Conservation (phyloP, 1,139 yeast genomes). For the Zygosaccharomyces sapae region DNA sequence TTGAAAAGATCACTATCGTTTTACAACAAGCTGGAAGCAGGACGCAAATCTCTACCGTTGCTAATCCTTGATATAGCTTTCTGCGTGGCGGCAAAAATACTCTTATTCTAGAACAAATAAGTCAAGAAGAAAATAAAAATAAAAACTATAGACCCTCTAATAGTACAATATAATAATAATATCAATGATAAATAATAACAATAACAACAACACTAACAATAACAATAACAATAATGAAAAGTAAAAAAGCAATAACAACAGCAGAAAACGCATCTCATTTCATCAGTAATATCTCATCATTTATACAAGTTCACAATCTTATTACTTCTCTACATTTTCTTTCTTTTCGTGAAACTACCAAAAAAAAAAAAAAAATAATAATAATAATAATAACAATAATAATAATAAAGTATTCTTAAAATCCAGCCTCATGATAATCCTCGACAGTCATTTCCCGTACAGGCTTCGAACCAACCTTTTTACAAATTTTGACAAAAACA, state of each 20-base stretch:
- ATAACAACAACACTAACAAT: too few relatives aligned
- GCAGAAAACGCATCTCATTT: not conserved
- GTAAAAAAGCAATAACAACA: conserved; percentile 1
- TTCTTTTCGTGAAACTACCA: not conserved
- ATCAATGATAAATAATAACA: too few relatives aligned
- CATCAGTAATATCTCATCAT: too few relatives aligned
- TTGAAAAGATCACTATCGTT: conserved; percentile 14
- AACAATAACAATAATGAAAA: conserved; percentile 5
- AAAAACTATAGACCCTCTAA: too few relatives aligned
- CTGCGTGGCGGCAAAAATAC: conserved; percentile 21
- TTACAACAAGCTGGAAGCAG: conserved; percentile 3
- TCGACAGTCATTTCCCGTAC: conserved; percentile 26
- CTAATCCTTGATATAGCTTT: conserved; percentile 20
- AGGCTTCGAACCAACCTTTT: conserved; percentile 19
- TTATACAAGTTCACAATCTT: not conserved
- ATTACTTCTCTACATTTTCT: not conserved
- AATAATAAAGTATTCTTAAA: conserved; percentile 10
- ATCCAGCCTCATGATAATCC: conserved; percentile 30
- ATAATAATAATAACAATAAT: too few relatives aligned
- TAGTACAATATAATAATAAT: too few relatives aligned
- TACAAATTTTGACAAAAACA: conserved; percentile 24
- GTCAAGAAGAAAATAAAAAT: not conserved
- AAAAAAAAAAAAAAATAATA: not conserved
- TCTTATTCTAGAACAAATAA: conserved; percentile 16
- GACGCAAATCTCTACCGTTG: conserved; percentile 6